phyloP scores from a whole-genome alignment of 78 protist species.

The Chrysochromulina parva region DNA sequence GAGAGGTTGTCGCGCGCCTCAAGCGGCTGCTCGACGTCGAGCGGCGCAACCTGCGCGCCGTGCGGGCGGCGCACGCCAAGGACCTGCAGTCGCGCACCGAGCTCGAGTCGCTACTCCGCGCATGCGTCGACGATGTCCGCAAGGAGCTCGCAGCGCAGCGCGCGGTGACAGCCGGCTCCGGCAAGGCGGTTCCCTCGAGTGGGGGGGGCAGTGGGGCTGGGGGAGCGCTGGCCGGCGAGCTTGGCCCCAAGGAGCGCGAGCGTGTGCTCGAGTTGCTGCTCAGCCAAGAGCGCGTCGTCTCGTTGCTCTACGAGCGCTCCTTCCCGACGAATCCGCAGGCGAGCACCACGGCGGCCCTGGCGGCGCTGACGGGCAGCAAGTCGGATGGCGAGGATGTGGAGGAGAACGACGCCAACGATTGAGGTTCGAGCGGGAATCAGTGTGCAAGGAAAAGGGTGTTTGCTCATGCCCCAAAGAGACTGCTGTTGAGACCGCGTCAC shows the following conservation, averaged over 20 bases:
- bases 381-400: too few species aligned
- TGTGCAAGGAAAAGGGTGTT: too few species aligned
- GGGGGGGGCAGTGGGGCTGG: too few species aligned
- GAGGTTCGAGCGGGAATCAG: too few species aligned
- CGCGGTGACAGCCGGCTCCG: too few species aligned
- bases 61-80: constrained; percentile 8
- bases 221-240: too few species aligned
- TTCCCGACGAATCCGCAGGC: background rate
- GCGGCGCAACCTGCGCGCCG: constrained; percentile 5
- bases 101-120: background rate
- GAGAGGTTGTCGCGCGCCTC: background rate
- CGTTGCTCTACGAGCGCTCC: constrained; percentile 1
- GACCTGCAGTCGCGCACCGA: constrained; percentile 29
- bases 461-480: too few species aligned
- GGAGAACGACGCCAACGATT: too few species aligned
- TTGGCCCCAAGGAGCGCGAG: background rate
- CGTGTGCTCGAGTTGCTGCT: constrained; percentile 16
- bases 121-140: constrained; percentile 8
- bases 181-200: too few species aligned
- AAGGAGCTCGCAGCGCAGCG: background rate
- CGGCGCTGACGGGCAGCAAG: too few species aligned
- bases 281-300: constrained; percentile 5
- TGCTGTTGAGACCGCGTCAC: too few species aligned
- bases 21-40: constrained; percentile 22
- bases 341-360: too few species aligned